Conservation (phyloP, 1,284 basidiomycete genomes). For the Cryptococcus jaspeensis region DNA sequence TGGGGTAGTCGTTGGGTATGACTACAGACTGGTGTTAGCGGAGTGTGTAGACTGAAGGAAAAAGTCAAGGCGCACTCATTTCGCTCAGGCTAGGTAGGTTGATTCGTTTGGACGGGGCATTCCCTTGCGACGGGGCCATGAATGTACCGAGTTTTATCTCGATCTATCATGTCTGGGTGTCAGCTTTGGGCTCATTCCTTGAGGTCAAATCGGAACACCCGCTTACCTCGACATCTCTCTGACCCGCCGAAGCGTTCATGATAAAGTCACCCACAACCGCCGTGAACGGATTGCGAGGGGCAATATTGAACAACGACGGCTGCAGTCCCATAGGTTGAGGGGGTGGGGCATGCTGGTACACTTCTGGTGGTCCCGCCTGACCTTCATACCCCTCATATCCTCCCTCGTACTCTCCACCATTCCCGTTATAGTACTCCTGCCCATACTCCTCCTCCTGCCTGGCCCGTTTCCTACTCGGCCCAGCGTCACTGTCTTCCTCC, state of each 20-base stretch:
- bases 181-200: background rate
- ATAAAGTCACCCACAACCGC: constrained; percentile 88
- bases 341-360: too few relatives aligned
- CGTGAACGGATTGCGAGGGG: constrained; percentile 92
- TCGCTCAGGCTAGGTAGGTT: constrained; percentile 73
- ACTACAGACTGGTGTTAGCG: constrained; percentile 49
- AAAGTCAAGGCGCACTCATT: constrained; percentile 66
- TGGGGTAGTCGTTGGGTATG: constrained; percentile 49
- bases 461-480: constrained; percentile 32
- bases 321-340: too few relatives aligned
- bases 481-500: constrained; percentile 15
- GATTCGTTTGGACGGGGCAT: constrained; percentile 54
- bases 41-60: background rate
- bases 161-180: constrained; percentile 58
- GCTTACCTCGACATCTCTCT: constrained; percentile 56
- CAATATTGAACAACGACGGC: constrained; percentile 78
- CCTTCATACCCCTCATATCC: too few relatives aligned
- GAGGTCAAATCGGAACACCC: background rate
- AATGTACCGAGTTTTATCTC: constrained; percentile 91
- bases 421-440: background rate
- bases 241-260: constrained; percentile 48
- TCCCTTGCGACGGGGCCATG: constrained; percentile 55
- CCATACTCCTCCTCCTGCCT: constrained; percentile 16
- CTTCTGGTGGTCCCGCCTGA: too few relatives aligned
- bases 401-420: too few relatives aligned